phyloP scores from a whole-genome alignment of 495 filamentous ascomycete species.

The Aspergillus asperescens region DNA sequence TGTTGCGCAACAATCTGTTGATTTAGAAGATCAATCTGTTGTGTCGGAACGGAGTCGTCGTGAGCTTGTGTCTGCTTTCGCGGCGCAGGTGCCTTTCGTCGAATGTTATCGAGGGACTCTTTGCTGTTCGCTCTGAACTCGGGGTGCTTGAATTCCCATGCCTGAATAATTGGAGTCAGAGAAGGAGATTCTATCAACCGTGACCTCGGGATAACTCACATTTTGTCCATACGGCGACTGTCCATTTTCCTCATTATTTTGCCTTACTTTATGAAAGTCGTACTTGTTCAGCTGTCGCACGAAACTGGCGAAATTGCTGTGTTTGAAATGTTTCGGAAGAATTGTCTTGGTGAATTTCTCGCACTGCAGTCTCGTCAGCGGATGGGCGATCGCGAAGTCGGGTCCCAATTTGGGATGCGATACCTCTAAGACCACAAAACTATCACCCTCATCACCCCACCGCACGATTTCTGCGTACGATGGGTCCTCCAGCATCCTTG shows the following conservation, averaged over 20 bases:
- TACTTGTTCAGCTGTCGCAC: conserved; percentile 99
- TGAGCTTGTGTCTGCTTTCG: conserved; percentile 60
- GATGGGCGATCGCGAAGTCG: conserved; percentile 2
- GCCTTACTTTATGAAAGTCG: conserved; percentile 98
- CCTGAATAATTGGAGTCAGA: conserved; percentile 43
- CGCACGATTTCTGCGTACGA: conserved; percentile 87
- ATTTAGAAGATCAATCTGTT: conserved; percentile 87
- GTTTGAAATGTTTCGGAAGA: conserved; percentile 97
- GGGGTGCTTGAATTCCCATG: conserved; percentile 97
- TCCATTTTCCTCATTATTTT: conserved; percentile 90
- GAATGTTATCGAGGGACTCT: conserved; percentile 94
- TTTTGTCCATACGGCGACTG: conserved; percentile 87
- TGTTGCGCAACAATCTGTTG: conserved; percentile 84
- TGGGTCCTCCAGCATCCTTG: conserved; percentile 94
- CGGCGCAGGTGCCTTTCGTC: conserved; percentile 89
- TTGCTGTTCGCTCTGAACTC: conserved; percentile 95
- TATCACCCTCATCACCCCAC: conserved; percentile 92
- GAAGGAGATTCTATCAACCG: neutral
- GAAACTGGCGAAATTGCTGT: conserved; percentile 99
- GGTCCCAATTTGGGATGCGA: conserved; percentile 9
- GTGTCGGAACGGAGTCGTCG: conserved; percentile 74
- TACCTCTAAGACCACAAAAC: conserved; percentile 97
- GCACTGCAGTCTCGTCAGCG: conserved; percentile 53
- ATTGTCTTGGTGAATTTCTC: conserved; percentile 98
- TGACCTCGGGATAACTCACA: conserved; percentile 48